Base-by-base conservation (phyloP, 768 basidiomycete species). In the Tricholoma matsutake region DNA sequence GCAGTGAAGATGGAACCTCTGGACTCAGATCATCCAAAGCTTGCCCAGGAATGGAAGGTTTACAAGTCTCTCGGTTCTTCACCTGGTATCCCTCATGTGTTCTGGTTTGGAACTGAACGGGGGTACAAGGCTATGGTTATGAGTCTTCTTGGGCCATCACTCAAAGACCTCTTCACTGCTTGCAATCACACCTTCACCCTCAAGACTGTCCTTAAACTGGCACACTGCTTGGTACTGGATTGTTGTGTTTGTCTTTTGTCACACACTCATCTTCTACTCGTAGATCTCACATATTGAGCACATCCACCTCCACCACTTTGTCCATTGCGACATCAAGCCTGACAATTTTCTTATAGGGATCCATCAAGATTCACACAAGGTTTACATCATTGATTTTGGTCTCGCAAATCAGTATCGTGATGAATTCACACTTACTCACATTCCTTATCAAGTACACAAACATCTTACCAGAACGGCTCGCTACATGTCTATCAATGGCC, bases 11-110 rank as follows among this genome's bases (percentile, higher is more conserved):
- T 91, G 65, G 60, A 61, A 18, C 54, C 41, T 18, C 4, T 45
- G 4, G 32, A 32, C 18, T 4, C 9, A 9, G 89, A 91, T 72
- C 88, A 90, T 67, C 89, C 89, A 20, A 90, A 91, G 73, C 83
- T 91, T 67, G 89, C 90, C 75, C 91, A 91, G 65, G 90, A 91
- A 75, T 79, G 79, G 63, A 81, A 82, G 67, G 81, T 84, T 25
- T 81, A 80, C 72, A 91, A 91, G 82, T 86, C 85, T 6, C 81
- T 91, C 28, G 88, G 88, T 45, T 88, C 88, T 41, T 88, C 88
- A 54, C 6, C 29, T 3, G 90, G 89, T 32, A 87, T 91, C 2
- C 90, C 89, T 18, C 91, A 89, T 63, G 88, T 91, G 41, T 75
- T 89, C 62, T 91, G 83, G 83, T 85, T 82, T 56, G 82, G 81